Base-by-base conservation (phyloP, 208 protist species). In the Strigomonas culicis region DNA sequence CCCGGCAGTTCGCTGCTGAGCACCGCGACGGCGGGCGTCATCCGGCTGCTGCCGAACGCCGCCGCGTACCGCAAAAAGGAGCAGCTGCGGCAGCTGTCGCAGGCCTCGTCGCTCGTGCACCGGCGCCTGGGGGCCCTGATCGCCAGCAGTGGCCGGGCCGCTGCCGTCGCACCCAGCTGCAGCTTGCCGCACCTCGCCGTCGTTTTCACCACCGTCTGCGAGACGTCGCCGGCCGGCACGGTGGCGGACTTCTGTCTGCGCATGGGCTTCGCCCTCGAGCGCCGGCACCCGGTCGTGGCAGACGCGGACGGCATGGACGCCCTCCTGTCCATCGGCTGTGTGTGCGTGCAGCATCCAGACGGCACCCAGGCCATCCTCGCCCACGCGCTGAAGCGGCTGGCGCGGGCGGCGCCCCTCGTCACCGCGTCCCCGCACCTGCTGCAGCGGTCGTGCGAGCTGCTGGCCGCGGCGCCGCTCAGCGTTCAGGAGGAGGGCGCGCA, bases 191-290 rank as follows among this genome's bases (percentile, higher is more conserved):
- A 58, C 27, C 30, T 25, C 11, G 52, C 52, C 7, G 24, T 58
- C 7, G 21, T 58, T 36, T 58, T 58, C 19, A 39, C 52, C 52
- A 58, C 52, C 4, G 52, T 58, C 27, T 58, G 52, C 25, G 4
- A 30, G 15, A n/a, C 25, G 52, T 58, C 25, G 17, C 25, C 52
- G 4, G 24, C 28, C 7, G 52, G 36, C 8, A 32, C 52, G 27
- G n/a, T 32, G 27, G 13, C 52, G 8, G 52, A 10, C 4, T 4
- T 31, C 6, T 58, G 27, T 4, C n/a, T 58, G 27, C n/a, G 27
- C 4, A 25, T 32, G n/a, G 30, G 52, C 25, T 30, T 8, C 13
- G 4, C 21, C 24, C 36, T 58, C 8, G 52, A 58, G 27, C 52
- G 36, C 17, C 52, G n/a, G 4, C 24, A 32, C 52, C 27, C 8